These are phyloP conservation scores for Gossypium sturtianum DNA, from an alignment of 345 rosid species.

Conservation along the genomic window DNA sequence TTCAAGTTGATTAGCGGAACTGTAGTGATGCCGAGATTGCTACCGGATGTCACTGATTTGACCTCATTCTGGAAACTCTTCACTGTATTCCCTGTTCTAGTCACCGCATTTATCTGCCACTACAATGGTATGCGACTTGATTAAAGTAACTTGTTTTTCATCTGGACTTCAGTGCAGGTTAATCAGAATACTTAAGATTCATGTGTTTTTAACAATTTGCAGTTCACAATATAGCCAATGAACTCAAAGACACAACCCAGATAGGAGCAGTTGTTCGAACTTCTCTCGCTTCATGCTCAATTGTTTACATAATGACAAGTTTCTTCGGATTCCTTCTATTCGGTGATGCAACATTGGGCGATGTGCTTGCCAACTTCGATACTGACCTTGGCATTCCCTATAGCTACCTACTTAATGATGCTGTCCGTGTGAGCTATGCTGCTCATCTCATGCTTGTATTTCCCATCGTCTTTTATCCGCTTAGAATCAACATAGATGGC, in stretches of 20 bases:
- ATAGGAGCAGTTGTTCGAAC: constrained; percentile 62
- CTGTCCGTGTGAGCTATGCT: constrained; percentile 80
- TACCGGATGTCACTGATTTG: constrained; percentile 65
- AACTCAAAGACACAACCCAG: constrained; percentile 62
- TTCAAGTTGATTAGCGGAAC: constrained; percentile 56
- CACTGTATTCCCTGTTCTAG: constrained; percentile 77
- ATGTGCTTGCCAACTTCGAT: constrained; percentile 89
- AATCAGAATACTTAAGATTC: constrained; percentile 6
- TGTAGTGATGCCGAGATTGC: constrained; percentile 64
- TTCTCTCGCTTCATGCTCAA: constrained; percentile 63
- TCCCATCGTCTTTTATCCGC: constrained; percentile 75
- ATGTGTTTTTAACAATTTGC: constrained; percentile 20
- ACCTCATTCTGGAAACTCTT: constrained; percentile 71
- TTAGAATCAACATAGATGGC: constrained; percentile 75
- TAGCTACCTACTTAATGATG: constrained; percentile 57
- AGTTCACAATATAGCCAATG: constrained; percentile 89
- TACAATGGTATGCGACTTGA: constrained; percentile 52
- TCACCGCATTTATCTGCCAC: constrained; percentile 84
- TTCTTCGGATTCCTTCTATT: constrained; percentile 74
- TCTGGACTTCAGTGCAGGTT: neutral
- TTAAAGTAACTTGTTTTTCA: neutral
- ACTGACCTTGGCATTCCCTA: constrained; percentile 70
- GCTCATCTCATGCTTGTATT: constrained; percentile 91
- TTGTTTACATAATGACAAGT: constrained; percentile 66
- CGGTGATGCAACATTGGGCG: constrained; percentile 45